phyloP scores from a whole-genome alignment of 1,139 yeast species.

The Zygoascus hellenicus region DNA sequence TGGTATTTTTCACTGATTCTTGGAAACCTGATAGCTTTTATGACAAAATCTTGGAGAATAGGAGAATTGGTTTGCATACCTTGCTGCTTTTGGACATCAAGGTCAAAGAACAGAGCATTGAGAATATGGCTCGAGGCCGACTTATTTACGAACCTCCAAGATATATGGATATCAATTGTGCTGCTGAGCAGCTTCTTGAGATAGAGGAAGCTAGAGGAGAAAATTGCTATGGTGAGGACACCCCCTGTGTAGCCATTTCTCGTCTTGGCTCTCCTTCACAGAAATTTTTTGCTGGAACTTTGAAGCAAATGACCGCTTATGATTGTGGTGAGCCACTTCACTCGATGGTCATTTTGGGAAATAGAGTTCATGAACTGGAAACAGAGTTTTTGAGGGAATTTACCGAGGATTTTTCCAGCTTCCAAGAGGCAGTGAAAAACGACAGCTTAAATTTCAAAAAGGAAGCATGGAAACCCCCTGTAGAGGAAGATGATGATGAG shows the following conservation, averaged over 20 bases:
- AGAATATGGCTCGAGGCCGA: constrained; percentile 90
- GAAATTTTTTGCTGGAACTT: constrained; percentile 76
- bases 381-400: constrained; percentile 77
- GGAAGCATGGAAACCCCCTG: constrained; percentile 15
- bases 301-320: constrained; percentile 58
- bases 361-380: constrained; percentile 92
- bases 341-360: constrained; percentile 82
- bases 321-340: constrained; percentile 95
- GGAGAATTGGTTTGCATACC: constrained; percentile 87
- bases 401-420: constrained; percentile 59
- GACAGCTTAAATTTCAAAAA: constrained; percentile 72
- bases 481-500: constrained; percentile 17
- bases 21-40: constrained; percentile 98
- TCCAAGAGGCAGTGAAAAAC: constrained; percentile 51
- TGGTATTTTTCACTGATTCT: constrained; percentile 88
- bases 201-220: constrained; percentile 72
- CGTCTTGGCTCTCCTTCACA: constrained; percentile 86
- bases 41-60: constrained; percentile 79
- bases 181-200: constrained; percentile 81
- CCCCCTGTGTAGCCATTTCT: constrained; percentile 92
- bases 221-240: constrained; percentile 62
- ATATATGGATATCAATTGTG: constrained; percentile 88
- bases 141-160: constrained; percentile 94
- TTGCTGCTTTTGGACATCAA: constrained; percentile 83
- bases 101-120: constrained; percentile 93